Evolutionary conservation across 768 basidiomycete species (phyloP), one percentile per base, ranked within the genome.

Genomic region (Bullera alba): DNA sequence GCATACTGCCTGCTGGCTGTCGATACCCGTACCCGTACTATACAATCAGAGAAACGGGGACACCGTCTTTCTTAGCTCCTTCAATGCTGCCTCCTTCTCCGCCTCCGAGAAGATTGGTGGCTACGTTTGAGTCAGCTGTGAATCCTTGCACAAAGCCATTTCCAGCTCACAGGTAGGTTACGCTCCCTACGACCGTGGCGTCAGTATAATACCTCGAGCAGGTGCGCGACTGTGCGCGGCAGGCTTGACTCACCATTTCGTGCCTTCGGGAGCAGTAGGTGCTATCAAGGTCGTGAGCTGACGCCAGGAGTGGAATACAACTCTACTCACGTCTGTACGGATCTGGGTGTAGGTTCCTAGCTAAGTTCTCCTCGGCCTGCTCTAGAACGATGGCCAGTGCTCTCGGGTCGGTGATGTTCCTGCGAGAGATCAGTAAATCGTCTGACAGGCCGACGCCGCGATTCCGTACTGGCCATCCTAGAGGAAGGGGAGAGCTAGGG

Each of bases 351-450:
- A 76, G 76, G 64, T 73, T 79, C 26, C 71, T 73, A 2, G 82
- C 84, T 17, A 92, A 76, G 7, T 79, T 73, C 2, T 81, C 84
- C 74, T 93, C 91, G 2, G 87, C 87, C 63, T 83, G 80, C 65
- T 83, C 81, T 19, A 95, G 72, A 47, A 93, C 79, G n/a, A 74
- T 63, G 8, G 85, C 84, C 46, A 95, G 75, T 19, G 83, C 83
- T 56, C 90, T 79, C 14, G 91, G 90, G 63, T 93, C 87, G 48
- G 81, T 80, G 48, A 93, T 82, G 65, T 91, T 77, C 42, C 90
- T 93, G 48, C 15, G 12, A n/a, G n/a, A n/a, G n/a, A n/a, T n/a
- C n/a, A n/a, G n/a, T n/a, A n/a, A n/a, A n/a, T n/a, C n/a, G n/a
- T n/a, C n/a, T n/a, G n/a, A n/a, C n/a, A n/a, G n/a, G n/a, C n/a